Conservation (phyloP, 2,329 filamentous ascomycete genomes). For the Penicillium sp. region DNA sequence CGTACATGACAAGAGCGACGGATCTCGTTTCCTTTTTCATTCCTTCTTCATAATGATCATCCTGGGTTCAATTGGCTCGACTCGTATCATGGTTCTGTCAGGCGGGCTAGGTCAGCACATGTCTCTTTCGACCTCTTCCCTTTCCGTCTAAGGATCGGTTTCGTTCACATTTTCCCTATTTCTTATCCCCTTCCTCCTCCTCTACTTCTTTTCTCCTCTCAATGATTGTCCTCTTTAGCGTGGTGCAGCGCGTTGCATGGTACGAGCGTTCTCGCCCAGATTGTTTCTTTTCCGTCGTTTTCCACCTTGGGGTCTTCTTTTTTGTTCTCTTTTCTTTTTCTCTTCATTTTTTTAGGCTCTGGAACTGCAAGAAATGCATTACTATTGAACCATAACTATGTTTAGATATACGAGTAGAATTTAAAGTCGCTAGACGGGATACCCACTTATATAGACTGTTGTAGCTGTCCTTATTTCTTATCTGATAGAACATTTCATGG, state of each 20-base stretch:
- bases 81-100: background rate
- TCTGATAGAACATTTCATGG: background rate
- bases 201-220: background rate
- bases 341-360: background rate
- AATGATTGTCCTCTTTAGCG: slow-evolving; percentile 22
- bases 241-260: slow-evolving; percentile 24
- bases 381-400: background rate
- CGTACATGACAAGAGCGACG: slow-evolving; percentile 19
- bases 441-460: background rate
- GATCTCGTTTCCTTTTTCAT: background rate
- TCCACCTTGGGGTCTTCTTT: slow-evolving; percentile 2
- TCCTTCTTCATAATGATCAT: background rate
- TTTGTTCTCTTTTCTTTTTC: slow-evolving; percentile 10
- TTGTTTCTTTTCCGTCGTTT: slow-evolving; percentile 9
- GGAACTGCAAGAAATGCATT: slow-evolving; percentile 3
- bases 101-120: background rate
- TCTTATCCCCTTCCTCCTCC: background rate
- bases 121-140: background rate
- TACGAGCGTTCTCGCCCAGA: slow-evolving; percentile 17
- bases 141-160: background rate
- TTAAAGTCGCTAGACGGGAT: background rate
- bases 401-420: background rate
- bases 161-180: background rate
- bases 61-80: background rate
- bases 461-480: background rate